Evolutionary conservation across 73 alveolate species (phyloP).

Genomic region (Tetrahymena thermophila): DNA sequence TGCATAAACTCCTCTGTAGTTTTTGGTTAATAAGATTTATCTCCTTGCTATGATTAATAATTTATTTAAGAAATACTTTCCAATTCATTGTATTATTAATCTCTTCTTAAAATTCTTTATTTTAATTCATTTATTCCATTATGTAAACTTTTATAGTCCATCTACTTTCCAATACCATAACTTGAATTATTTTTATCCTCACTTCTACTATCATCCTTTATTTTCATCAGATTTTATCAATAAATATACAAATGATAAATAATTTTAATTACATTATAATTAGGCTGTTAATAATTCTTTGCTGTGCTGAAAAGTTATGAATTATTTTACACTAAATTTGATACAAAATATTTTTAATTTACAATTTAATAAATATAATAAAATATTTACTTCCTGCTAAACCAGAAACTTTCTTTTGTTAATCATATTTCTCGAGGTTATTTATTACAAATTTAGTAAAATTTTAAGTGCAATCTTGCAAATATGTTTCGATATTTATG

Average conservation of each 20-base stretch:
- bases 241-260: too few species aligned
- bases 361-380: not conserved
- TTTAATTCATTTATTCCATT: not conserved
- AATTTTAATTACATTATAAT: not conserved
- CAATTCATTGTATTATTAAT: not conserved
- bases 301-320: not conserved
- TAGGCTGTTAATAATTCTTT: not conserved
- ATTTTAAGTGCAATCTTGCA: not conserved
- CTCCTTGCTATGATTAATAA: not conserved
- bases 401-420: not conserved
- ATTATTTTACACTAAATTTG: not conserved
- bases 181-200: not conserved
- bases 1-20: not conserved
- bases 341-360: not conserved
- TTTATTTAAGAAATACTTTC: not conserved
- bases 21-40: not conserved
- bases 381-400: not conserved
- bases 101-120: not conserved
- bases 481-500: not conserved
- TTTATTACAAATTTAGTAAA: not conserved
- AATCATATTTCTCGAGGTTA: not conserved
- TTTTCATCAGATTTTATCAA: too few species aligned
- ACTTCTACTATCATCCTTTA: not conserved
- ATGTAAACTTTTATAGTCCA: not conserved
- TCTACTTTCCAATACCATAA: not conserved